Percentiles rank a stretch among this genome's conserved stretches.
phyloP scores from a whole-genome alignment of 2,329 filamentous ascomycete genomes.

The Boeremia lycopersici region DNA sequence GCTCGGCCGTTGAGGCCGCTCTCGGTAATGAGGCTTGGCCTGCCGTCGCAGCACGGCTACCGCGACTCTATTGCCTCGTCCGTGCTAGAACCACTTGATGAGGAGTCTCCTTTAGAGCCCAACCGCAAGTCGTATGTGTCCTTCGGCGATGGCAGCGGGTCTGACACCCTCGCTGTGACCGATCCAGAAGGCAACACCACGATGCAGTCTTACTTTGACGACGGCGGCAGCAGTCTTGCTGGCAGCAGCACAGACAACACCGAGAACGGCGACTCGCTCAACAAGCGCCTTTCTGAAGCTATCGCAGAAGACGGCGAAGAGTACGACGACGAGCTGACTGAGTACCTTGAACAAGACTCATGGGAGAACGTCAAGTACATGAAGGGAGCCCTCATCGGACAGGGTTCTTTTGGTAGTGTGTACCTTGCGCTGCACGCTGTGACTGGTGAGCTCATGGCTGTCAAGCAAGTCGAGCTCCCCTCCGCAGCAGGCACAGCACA shows the following conservation, averaged over 20 bases:
- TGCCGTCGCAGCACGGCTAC: constrained; percentile 66
- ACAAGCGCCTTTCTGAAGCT: constrained; percentile 81
- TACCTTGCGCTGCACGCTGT: constrained; percentile 94
- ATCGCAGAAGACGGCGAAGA: constrained; percentile 92
- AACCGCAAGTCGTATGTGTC: constrained; percentile 97
- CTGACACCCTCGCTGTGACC: constrained; percentile 74
- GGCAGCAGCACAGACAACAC: constrained; percentile 67
- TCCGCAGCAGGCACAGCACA: constrained; percentile 75
- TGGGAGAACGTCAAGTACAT: constrained; percentile 99
- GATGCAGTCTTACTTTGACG: constrained; percentile 84
- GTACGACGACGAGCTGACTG: constrained; percentile 83
- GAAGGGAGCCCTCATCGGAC: constrained; percentile 96
- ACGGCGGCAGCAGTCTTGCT: constrained; percentile 73
- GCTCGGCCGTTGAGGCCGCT: constrained; percentile 61
- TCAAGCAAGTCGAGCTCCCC: constrained; percentile 96
- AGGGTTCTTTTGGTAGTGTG: constrained; percentile 95
- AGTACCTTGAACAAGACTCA: constrained; percentile 88
- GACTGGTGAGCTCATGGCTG: constrained; percentile 94
- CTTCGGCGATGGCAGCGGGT: constrained; percentile 72
- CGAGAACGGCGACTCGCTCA: constrained; percentile 71
- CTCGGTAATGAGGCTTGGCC: constrained; percentile 64
- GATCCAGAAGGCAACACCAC: constrained; percentile 74
- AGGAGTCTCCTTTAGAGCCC: constrained; percentile 84
- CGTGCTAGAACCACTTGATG: constrained; percentile 85
- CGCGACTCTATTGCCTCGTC: constrained; percentile 90